phyloP scores from a whole-genome alignment of 78 protist species.

The Pelomyxa schiedti region DNA sequence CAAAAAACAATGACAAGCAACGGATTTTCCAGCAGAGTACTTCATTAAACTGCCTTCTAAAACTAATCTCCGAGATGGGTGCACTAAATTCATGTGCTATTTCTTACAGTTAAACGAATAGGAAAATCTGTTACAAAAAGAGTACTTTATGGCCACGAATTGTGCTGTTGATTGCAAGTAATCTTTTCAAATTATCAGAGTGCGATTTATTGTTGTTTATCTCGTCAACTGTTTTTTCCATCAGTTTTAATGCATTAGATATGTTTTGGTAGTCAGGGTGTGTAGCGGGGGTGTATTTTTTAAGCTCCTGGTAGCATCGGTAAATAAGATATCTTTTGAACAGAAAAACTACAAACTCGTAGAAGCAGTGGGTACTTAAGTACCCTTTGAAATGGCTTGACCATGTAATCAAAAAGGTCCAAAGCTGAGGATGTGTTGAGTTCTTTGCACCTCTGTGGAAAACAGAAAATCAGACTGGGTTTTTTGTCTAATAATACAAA shows the following conservation, averaged over 20 bases:
- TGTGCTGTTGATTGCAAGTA: neutral
- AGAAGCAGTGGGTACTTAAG: neutral
- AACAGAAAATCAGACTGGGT: too few relatives aligned
- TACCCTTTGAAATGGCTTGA: neutral
- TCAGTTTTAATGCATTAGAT: neutral
- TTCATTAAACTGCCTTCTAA: neutral
- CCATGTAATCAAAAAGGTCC: neutral
- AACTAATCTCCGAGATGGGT: neutral
- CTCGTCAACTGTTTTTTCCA: neutral
- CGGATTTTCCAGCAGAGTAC: neutral
- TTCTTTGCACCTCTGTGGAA: neutral
- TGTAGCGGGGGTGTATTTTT: neutral
- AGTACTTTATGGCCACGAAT: neutral
- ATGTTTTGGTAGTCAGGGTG: neutral
- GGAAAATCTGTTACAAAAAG: too few relatives aligned
- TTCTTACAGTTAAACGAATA: too few relatives aligned
- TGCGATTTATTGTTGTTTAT: neutral
- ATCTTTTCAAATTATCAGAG: neutral
- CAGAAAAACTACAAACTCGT: too few relatives aligned
- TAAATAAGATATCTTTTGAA: too few relatives aligned
- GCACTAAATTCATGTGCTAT: neutral
- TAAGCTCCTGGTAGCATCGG: neutral
- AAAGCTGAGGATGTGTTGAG: neutral
- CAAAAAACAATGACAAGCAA: neutral
- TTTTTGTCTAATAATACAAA: too few relatives aligned